These are phyloP conservation scores for Testicularia cyperi DNA, from an alignment of 1,284 basidiomycete genomes.

Conservation along the genomic window DNA sequence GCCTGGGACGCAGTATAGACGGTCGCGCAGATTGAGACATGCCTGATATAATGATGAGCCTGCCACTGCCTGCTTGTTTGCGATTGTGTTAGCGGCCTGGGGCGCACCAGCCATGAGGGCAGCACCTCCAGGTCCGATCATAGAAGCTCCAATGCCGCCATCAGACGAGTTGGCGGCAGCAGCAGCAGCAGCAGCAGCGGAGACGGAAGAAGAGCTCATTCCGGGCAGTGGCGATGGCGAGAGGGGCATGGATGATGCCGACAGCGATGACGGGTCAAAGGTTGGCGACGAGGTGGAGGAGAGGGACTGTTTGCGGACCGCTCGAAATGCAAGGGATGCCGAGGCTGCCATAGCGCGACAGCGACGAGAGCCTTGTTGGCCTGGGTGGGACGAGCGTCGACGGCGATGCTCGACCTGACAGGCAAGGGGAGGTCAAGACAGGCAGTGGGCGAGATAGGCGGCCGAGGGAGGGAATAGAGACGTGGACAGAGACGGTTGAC, in stretches of 20 bases:
- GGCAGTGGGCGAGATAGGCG: no score
- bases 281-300: constrained; percentile 20
- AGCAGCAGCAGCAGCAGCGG: constrained; percentile 1
- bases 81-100: constrained; percentile 50
- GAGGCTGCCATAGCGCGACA: constrained; percentile 37
- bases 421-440: no score
- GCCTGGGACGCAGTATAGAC: constrained; percentile 61
- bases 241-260: constrained; percentile 21
- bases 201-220: constrained; percentile 13
- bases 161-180: constrained; percentile 32
- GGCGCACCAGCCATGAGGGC: constrained; percentile 45
- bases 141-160: constrained; percentile 44
- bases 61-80: constrained; percentile 50
- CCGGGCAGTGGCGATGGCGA: constrained; percentile 20
- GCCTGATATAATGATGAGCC: constrained; percentile 61
- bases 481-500: no score
- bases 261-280: constrained; percentile 21
- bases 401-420: no score
- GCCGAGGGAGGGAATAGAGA: no score
- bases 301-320: constrained; percentile 35
- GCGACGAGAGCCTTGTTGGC: no score
- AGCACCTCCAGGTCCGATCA: constrained; percentile 45
- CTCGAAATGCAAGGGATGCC: constrained; percentile 30
- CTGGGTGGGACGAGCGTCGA: no score
- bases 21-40: constrained; percentile 59